Conservation (phyloP, 257 asterid genomes). For the Nicotiana tabacum region DNA sequence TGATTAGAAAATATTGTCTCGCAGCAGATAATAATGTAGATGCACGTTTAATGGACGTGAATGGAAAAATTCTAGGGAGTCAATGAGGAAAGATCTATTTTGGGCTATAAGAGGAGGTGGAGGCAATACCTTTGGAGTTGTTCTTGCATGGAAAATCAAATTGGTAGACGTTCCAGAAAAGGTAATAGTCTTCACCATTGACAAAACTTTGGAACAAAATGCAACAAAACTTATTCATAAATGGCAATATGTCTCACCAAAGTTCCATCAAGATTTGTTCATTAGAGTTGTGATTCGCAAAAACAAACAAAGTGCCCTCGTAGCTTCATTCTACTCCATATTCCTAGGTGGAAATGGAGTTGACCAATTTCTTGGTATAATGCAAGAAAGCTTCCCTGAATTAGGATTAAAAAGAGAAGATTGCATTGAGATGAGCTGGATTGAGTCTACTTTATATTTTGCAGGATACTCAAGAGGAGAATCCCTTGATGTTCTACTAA, state of each 20-base stretch:
- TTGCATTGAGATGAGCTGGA: constrained; percentile 11
- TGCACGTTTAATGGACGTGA: constrained; percentile 3
- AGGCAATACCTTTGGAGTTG: constrained; percentile 12
- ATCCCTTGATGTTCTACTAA: background rate
- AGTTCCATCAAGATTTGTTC: constrained; percentile 10
- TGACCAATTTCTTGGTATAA: background rate
- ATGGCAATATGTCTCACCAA: constrained; percentile 7
- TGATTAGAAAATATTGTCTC: constrained; percentile 11
- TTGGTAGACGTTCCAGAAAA: background rate
- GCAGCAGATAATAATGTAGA: constrained; percentile 13
- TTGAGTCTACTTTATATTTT: constrained; percentile 7
- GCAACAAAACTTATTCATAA: background rate
- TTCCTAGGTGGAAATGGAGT: background rate
- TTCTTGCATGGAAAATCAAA: constrained; percentile 11
- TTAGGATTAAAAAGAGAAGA: constrained; percentile 6
- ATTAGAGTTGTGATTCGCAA: background rate
- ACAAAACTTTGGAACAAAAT: background rate
- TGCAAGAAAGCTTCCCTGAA: constrained; percentile 1
- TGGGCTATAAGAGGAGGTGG: constrained; percentile 19
- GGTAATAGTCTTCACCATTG: constrained; percentile 9
- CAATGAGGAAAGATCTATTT: constrained; percentile 9
- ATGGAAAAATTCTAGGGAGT: background rate
- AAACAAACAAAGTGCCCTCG: background rate
- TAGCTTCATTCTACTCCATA: constrained; percentile 3
- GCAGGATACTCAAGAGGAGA: background rate